A percentile compares a stretch with the other conserved stretches of the same genome.
Conservation (phyloP, 2,329 filamentous ascomycete genomes). For the Orbilia oligospora region DNA sequence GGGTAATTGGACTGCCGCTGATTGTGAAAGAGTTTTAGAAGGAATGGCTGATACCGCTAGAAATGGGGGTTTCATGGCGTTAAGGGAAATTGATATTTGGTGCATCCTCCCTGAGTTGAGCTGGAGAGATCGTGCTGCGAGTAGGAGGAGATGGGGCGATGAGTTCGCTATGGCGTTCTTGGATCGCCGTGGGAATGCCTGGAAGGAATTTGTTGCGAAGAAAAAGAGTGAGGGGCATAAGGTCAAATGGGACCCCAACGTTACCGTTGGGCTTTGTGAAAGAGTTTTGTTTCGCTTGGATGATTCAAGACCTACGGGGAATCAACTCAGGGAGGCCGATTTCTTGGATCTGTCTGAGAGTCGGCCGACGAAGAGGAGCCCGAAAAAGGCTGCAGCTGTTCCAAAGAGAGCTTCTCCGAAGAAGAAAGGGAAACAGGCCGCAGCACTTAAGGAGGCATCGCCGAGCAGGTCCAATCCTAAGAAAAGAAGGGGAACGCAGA, state of each 20-base stretch:
- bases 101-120: slow-evolving; percentile 54
- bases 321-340: slow-evolving; percentile 50
- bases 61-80: slow-evolving; percentile 38
- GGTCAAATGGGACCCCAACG: slow-evolving; percentile 30
- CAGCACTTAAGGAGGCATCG: slow-evolving; percentile 8
- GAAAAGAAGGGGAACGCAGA: slow-evolving; percentile 19
- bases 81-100: slow-evolving; percentile 56
- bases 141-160: slow-evolving; percentile 50
- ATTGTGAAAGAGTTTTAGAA: slow-evolving; percentile 45
- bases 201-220: slow-evolving; percentile 48
- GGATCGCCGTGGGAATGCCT: slow-evolving; percentile 42
- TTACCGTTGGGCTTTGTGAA: slow-evolving; percentile 36
- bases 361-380: slow-evolving; percentile 12
- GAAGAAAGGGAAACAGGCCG: slow-evolving; percentile 29
- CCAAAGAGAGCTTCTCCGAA: slow-evolving; percentile 25
- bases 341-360: slow-evolving; percentile 36
- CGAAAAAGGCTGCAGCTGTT: slow-evolving; percentile 21
- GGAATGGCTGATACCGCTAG: slow-evolving; percentile 38
- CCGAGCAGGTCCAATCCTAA: slow-evolving; percentile 24
- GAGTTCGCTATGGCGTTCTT: slow-evolving; percentile 54
- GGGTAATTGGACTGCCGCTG: slow-evolving; percentile 48
- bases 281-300: slow-evolving; percentile 52
- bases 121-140: slow-evolving; percentile 51
- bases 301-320: slow-evolving; percentile 55
- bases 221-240: slow-evolving; percentile 45